A percentile compares a stretch with the other conserved stretches of the same genome.
phyloP scores from a whole-genome alignment of 768 basidiomycete species.

The Hebeloma cylindrosporum region DNA sequence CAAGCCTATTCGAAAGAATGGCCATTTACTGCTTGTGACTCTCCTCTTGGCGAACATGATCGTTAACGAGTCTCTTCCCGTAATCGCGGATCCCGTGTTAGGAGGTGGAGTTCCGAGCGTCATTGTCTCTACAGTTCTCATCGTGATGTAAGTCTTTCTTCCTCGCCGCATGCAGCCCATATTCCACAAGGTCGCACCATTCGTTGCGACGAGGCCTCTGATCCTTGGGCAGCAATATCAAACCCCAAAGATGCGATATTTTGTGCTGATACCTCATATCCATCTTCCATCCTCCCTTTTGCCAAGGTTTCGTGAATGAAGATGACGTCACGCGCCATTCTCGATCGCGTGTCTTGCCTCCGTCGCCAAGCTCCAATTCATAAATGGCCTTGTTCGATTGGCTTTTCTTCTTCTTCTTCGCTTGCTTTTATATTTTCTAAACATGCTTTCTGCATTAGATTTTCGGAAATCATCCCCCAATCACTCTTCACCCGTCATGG shows the following conservation, averaged over 20 bases:
- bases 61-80: slow-evolving; percentile 83
- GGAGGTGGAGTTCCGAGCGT: slow-evolving; percentile 80
- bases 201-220: not conserved
- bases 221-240: no score
- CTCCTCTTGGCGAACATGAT: slow-evolving; percentile 90
- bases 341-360: not conserved
- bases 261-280: slow-evolving; percentile 1
- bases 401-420: not conserved
- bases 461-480: slow-evolving; percentile 91
- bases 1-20: slow-evolving; percentile 81
- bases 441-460: slow-evolving; percentile 44
- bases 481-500: slow-evolving; percentile 91
- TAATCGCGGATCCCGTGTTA: slow-evolving; percentile 77
- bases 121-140: slow-evolving; percentile 78
- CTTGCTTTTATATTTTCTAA: slow-evolving; percentile 1
- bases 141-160: slow-evolving; percentile 75
- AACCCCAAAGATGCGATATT: not conserved
- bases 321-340: slow-evolving; percentile 16
- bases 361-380: not conserved
- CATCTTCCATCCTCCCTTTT: no score
- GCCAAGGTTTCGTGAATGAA: slow-evolving; percentile 1
- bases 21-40: slow-evolving; percentile 80
- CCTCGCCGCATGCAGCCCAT: not conserved
- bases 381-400: slow-evolving; percentile 1
- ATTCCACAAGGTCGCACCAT: not conserved